Evolutionary conservation across 768 basidiomycete species (phyloP).

Genomic region (Tylopilus vinaceipallidus): DNA sequence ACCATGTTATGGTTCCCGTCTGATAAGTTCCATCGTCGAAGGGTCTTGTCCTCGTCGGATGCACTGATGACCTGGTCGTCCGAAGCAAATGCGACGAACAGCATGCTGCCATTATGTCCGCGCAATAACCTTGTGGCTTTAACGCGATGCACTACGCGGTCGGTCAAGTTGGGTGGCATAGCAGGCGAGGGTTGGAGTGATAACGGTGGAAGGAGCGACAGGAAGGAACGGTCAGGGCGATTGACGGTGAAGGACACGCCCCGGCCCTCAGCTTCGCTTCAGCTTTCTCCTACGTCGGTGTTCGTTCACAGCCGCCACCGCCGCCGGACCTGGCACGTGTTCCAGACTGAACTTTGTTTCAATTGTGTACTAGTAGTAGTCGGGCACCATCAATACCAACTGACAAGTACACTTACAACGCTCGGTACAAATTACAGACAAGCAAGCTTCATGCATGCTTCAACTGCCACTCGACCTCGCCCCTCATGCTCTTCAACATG

Average conservation of each 20-base stretch:
- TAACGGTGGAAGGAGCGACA: not conserved
- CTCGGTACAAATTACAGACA: too few relatives aligned
- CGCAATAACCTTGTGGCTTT: conserved; percentile 6
- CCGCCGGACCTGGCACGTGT: conserved; percentile 9
- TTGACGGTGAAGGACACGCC: not conserved
- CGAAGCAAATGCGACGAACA: conserved; percentile 20
- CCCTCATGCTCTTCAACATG: conserved; percentile 17
- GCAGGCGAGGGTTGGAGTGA: not conserved
- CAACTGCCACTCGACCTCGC: conserved; percentile 23
- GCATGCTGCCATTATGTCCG: conserved; percentile 11
- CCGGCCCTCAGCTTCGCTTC: too few relatives aligned
- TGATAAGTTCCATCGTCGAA: conserved; percentile 17
- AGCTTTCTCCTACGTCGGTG: not conserved
- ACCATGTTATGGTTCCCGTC: conserved; percentile 2
- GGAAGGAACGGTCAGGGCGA: not conserved
- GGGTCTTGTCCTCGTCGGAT: conserved; percentile 15
- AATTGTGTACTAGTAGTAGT: too few relatives aligned
- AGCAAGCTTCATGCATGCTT: too few relatives aligned
- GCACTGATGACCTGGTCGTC: conserved; percentile 17
- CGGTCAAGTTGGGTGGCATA: conserved; percentile 6
- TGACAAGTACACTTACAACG: too few relatives aligned
- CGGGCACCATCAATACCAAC: too few relatives aligned
- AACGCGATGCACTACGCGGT: not conserved
- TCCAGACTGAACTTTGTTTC: too few relatives aligned
- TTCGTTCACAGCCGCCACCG: too few relatives aligned